These are phyloP conservation scores for Didymella sp. DNA, from an alignment of 2,329 filamentous ascomycete species.

Conservation along the genomic window DNA sequence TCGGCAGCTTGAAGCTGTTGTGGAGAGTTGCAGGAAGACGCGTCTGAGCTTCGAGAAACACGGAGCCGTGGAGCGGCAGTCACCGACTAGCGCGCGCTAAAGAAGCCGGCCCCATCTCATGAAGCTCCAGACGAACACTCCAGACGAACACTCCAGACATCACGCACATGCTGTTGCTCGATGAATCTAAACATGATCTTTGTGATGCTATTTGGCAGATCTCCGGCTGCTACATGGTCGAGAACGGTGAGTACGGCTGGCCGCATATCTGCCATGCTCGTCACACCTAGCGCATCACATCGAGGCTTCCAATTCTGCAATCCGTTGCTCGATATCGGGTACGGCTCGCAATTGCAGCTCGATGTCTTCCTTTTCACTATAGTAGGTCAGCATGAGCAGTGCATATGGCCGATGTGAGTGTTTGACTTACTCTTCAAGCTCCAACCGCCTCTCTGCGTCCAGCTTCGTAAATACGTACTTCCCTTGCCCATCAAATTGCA, in stretches of 20 bases:
- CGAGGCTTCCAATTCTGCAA: constrained; percentile 72
- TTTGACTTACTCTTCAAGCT: constrained; percentile 76
- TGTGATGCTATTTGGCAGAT: neutral
- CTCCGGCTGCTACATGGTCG: neutral
- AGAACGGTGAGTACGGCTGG: neutral
- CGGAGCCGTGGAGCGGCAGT: constrained; percentile 6
- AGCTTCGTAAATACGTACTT: constrained; percentile 87
- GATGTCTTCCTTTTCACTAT: constrained; percentile 86
- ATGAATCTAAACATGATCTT: neutral
- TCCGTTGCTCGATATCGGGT: constrained; percentile 83
- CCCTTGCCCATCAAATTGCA: constrained; percentile 97
- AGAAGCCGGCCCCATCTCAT: neutral
- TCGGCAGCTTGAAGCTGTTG: constrained; percentile 18
- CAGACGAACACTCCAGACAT: neutral
- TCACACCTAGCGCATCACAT: neutral
- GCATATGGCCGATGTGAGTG: neutral
- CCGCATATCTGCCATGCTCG: neutral
- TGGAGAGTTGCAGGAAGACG: constrained; percentile 13
- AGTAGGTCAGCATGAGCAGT: constrained; percentile 23
- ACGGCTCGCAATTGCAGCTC: constrained; percentile 85
- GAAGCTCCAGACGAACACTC: neutral
- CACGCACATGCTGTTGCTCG: neutral
- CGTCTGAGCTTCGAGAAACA: constrained; percentile 15
- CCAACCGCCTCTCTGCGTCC: constrained; percentile 84
- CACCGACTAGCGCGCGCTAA: constrained; percentile 16